phyloP scores from a whole-genome alignment of 352 stramenopile species.

The Globisporangium yorkense region DNA sequence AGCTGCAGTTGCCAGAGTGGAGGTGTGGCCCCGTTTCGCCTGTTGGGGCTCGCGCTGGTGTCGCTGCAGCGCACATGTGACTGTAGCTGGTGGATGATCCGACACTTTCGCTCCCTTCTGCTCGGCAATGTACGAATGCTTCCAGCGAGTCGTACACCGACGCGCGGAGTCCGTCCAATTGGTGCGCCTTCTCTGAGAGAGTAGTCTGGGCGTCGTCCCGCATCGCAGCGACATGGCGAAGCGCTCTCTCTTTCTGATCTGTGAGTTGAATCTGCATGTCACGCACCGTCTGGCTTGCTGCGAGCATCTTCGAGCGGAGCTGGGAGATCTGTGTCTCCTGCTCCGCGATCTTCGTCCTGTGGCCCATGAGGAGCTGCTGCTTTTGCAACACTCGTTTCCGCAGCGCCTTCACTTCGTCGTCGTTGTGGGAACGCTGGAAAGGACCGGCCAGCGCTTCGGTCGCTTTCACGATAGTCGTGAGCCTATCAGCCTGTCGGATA shows the following conservation, averaged over 20 bases:
- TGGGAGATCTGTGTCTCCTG: slow-evolving; percentile 25
- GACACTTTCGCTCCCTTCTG: background rate
- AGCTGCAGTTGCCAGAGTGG: too few relatives aligned
- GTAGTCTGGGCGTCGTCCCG: slow-evolving; percentile 12
- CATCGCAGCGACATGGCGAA: slow-evolving; percentile 8
- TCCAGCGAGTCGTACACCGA: slow-evolving; percentile 57
- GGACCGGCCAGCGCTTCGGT: too few relatives aligned
- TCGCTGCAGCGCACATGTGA: background rate
- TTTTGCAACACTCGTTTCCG: slow-evolving; percentile 52
- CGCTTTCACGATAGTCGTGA: too few relatives aligned
- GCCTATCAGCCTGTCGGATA: too few relatives aligned
- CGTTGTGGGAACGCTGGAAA: too few relatives aligned
- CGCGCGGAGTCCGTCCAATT: slow-evolving; percentile 47
- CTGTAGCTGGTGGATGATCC: background rate
- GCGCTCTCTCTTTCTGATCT: slow-evolving; percentile 2
- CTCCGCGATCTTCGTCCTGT: slow-evolving; percentile 33
- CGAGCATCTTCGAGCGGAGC: slow-evolving; percentile 30
- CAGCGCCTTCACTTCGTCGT: slow-evolving; percentile 32
- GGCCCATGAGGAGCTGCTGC: slow-evolving; percentile 39
- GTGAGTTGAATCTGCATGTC: slow-evolving; percentile 26
- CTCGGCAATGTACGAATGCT: slow-evolving; percentile 40
- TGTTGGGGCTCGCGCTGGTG: slow-evolving; percentile 1
- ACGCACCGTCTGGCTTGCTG: slow-evolving; percentile 32
- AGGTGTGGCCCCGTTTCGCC: background rate
- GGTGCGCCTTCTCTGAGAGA: slow-evolving; percentile 18